phyloP scores from a whole-genome alignment of 2,329 filamentous ascomycete species.

The Phyllosticta capitalensis region DNA sequence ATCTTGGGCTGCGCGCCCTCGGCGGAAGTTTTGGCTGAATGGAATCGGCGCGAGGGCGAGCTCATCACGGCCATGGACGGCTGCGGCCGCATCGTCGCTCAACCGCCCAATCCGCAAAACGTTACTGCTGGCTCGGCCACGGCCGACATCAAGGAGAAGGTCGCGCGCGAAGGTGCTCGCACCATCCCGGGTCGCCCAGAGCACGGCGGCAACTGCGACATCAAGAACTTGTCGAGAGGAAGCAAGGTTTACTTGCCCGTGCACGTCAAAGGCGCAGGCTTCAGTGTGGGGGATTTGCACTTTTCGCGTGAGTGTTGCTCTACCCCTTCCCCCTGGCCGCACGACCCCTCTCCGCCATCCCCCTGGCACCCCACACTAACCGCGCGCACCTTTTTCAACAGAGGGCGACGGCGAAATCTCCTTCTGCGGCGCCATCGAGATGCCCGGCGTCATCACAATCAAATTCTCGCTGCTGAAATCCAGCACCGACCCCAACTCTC shows the following conservation, averaged over 20 bases:
- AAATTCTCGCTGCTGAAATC: slow-evolving; percentile 82
- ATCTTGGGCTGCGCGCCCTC: slow-evolving; percentile 87
- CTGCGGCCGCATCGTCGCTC: slow-evolving; percentile 62
- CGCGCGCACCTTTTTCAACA: slow-evolving; percentile 19
- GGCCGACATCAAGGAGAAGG: slow-evolving; percentile 50
- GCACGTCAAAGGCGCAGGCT: slow-evolving; percentile 78
- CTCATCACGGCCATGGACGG: slow-evolving; percentile 60
- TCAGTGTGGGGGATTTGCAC: slow-evolving; percentile 80
- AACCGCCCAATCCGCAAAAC: slow-evolving; percentile 63
- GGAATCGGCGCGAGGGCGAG: slow-evolving; percentile 76
- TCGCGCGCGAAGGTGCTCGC: slow-evolving; percentile 69
- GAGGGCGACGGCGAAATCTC: slow-evolving; percentile 86
- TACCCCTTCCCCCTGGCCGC: background rate
- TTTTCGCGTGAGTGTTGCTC: slow-evolving; percentile 50
- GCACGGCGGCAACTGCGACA: slow-evolving; percentile 85
- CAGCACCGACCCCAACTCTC: slow-evolving; percentile 51
- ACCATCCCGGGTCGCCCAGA: slow-evolving; percentile 79
- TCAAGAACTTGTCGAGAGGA: slow-evolving; percentile 74
- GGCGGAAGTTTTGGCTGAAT: slow-evolving; percentile 62
- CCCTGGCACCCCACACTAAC: background rate
- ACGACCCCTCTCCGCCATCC: background rate
- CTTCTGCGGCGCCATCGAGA: slow-evolving; percentile 71
- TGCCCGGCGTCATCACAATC: slow-evolving; percentile 84
- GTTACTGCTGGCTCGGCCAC: slow-evolving; percentile 61
- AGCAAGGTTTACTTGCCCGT: slow-evolving; percentile 81